Evolutionary conservation across 108 stramenopile species (phyloP).

Genomic region (Licmophora abbreviata): DNA sequence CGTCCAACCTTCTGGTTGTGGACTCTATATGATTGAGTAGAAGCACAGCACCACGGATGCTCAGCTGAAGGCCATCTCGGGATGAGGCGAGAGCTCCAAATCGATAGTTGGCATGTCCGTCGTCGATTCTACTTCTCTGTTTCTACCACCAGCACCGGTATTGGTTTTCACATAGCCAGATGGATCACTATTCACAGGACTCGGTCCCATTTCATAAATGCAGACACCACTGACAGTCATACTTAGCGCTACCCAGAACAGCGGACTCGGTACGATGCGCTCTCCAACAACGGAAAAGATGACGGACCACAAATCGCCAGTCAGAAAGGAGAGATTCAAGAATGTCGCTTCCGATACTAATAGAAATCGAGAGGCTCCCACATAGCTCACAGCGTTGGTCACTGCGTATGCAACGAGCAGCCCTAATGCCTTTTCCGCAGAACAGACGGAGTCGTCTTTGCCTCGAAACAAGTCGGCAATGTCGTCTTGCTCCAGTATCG

Average conservation of each 20-base stretch:
- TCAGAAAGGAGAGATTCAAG: slow-evolving; percentile 81
- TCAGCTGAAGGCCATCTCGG: no score
- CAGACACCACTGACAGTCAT: slow-evolving; percentile 79
- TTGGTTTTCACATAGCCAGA: background rate
- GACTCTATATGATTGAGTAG: no score
- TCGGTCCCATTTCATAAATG: slow-evolving; percentile 84
- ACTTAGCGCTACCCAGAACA: slow-evolving; percentile 79
- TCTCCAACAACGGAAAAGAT: slow-evolving; percentile 75
- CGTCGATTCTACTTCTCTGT: background rate
- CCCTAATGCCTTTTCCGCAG: slow-evolving; percentile 14
- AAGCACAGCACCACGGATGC: no score
- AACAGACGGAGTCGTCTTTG: slow-evolving; percentile 21
- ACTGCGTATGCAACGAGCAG: slow-evolving; percentile 47
- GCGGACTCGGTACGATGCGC: slow-evolving; percentile 51
- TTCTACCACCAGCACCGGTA: background rate
- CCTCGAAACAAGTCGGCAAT: slow-evolving; percentile 33
- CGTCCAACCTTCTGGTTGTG: no score
- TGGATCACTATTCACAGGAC: slow-evolving; percentile 27
- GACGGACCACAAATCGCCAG: slow-evolving; percentile 91
- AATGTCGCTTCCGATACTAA: slow-evolving; percentile 64
- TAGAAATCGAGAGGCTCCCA: slow-evolving; percentile 58
- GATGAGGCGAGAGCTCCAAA: no score
- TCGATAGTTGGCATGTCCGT: no score
- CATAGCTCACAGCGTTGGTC: slow-evolving; percentile 40
- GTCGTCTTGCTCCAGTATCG: slow-evolving; percentile 51